Evolutionary conservation across 1,284 basidiomycete species (phyloP), one percentile per base, ranked within the genome.

Genomic region (Puccinia horiana): DNA sequence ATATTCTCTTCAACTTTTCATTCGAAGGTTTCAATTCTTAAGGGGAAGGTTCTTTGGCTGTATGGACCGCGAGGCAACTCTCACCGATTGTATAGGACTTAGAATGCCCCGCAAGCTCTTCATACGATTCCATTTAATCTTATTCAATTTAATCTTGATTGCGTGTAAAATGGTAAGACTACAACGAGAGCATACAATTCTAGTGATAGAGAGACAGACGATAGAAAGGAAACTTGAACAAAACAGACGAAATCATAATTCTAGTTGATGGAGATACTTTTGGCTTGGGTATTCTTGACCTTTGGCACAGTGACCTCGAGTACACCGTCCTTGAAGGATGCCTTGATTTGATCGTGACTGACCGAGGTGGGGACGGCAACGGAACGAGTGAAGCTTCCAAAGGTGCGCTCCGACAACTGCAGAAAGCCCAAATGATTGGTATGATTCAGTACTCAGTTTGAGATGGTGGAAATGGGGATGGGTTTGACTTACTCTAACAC

Each of bases 321-420:
- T 16, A 81, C 56, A 23, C 79, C 79, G 47, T 81, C 79, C 23
- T 73, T 74, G 58, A 81, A 81, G 47, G 52, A 26, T 26, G 79
- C 79, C n/a, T 81, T 73, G 54, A 81, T 81, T 47, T 74, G 54
- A 35, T 81, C 79, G 32, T 58, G 58, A 11, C 69, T 61, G 70
- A 74, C 56, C 18, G 37, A 47, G n/a, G 49, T n/a, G 29, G 79
- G 79, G 6, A 81, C 79, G 44, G 70, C 79, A 8, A 81, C 29
- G 23, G 70, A 65, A 61, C 79, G 79, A 44, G 67, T 40, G 47
- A 81, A 81, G 9, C 54, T 61, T 56, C 79, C 79, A 65, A 81
- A 81, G 18, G 56, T 54, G n/a, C 79, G 69, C 54, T 81, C 79
- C 23, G 79, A 81, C 32, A 81, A 32, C 79, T 81, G 61, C 9